Conservation (phyloP, 768 basidiomycete genomes). For the Lactarius hatsudake region DNA sequence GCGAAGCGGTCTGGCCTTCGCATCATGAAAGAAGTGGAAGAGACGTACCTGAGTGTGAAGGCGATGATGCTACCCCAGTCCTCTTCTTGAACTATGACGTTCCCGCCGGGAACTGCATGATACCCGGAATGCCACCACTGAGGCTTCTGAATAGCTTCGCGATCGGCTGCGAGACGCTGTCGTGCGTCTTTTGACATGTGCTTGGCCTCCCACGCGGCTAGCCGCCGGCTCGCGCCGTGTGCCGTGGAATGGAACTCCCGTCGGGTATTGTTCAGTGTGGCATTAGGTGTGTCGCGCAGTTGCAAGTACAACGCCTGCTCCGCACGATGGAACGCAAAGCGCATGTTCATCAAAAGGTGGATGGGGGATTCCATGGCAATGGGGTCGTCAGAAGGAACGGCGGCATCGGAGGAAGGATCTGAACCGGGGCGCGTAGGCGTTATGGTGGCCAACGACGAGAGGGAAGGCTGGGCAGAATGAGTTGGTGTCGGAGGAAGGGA, state of each 20-base stretch:
- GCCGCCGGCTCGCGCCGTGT: constrained; percentile 50
- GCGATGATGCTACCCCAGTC: constrained; percentile 81
- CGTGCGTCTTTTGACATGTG: constrained; percentile 44
- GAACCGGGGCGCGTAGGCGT: constrained; percentile 2
- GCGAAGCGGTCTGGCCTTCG: constrained; percentile 8
- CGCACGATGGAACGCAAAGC: constrained; percentile 53
- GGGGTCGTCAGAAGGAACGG: constrained; percentile 28
- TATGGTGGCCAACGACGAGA: constrained; percentile 13
- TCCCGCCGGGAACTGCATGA: constrained; percentile 65
- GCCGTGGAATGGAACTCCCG: constrained; percentile 53
- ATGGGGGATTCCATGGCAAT: constrained; percentile 34
- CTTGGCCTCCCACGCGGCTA: constrained; percentile 64
- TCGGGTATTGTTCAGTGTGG: constrained; percentile 59
- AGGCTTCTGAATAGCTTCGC: constrained; percentile 43
- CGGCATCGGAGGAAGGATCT: constrained; percentile 4
- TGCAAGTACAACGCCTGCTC: constrained; percentile 61
- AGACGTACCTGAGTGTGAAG: constrained; percentile 62
- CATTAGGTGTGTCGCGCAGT: constrained; percentile 45
- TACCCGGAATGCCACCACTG: constrained; percentile 62
- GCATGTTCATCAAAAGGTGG: constrained; percentile 46
- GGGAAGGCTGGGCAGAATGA: constrained; percentile 26
- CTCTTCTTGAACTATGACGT: constrained; percentile 62
- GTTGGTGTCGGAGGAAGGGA: constrained; percentile 30
- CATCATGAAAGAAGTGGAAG: background rate
- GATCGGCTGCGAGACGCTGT: constrained; percentile 18